A percentile compares a stretch with the other conserved stretches of the same genome.
phyloP scores from a whole-genome alignment of 371 early-diverging fungal species.

The Syncephalastrum contaminatum region DNA sequence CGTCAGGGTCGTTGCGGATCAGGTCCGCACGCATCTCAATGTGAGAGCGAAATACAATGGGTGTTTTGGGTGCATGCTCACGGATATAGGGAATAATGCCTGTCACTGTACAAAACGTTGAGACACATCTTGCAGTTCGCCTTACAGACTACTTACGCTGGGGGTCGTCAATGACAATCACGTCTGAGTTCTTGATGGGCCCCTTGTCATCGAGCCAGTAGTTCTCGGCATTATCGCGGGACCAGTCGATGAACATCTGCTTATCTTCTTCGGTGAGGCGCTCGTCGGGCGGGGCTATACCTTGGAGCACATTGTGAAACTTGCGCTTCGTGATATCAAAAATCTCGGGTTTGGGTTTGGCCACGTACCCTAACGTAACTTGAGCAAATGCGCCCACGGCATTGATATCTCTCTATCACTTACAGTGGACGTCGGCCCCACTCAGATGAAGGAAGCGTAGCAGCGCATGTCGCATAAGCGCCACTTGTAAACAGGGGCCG shows the following conservation, averaged over 20 bases:
- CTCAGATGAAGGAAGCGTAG: constrained; percentile 68
- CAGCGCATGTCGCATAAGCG: constrained; percentile 87
- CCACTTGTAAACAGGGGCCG: constrained; percentile 49
- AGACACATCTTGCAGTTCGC: not conserved
- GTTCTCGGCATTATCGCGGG: constrained; percentile 68
- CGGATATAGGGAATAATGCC: constrained; percentile 80
- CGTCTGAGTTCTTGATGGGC: constrained; percentile 66
- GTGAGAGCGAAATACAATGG: constrained; percentile 84
- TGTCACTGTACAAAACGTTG: constrained; percentile 36
- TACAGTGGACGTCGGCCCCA: constrained; percentile 68
- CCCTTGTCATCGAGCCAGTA: constrained; percentile 75
- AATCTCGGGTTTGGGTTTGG: constrained; percentile 77
- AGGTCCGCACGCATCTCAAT: constrained; percentile 82
- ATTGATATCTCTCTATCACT: constrained; percentile 1
- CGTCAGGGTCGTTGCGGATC: constrained; percentile 46
- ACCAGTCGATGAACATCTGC: constrained; percentile 71
- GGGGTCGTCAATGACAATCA: constrained; percentile 89
- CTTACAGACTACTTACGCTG: constrained; percentile 72
- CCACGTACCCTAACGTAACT: constrained; percentile 57
- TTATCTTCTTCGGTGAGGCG: constrained; percentile 71
- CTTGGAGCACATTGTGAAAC: constrained; percentile 89
- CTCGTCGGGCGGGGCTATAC: constrained; percentile 66
- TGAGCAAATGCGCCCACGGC: not conserved
- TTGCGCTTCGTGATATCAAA: constrained; percentile 86
- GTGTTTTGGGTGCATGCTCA: constrained; percentile 62